Evolutionary conservation across 345 rosid species (phyloP), one percentile per base, ranked within the genome.

Genomic region (Rhodamnia argentea): DNA sequence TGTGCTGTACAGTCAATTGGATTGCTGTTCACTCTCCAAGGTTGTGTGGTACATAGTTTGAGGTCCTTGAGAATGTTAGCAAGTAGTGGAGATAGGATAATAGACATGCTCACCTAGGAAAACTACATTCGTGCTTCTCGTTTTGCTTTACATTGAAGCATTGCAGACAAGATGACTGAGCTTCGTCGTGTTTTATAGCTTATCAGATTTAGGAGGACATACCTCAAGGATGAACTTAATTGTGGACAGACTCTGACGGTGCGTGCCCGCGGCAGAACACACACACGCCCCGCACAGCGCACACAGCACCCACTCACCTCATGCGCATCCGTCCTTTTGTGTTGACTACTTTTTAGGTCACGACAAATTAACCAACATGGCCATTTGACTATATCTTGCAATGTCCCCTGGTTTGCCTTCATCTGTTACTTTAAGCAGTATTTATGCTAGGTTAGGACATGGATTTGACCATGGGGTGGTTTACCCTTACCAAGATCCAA

Each of bases 191-290:
- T 70, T 70, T 70, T 37, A 70, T 47, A 70, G 81, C 26, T 70
- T 70, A 40, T 37, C 81, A 9, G 24, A 55, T 55, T 55, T 55
- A 55, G 58, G 58, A 55, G 58, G 58, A 55, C 26, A 22, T 55
- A 55, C 8, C 58, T 70, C 47, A 70, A 70, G 47, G 81, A 37
- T 37, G 78, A 70, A 70, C 47, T 13, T 32, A 32, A 70, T 70
- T 4, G 78, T 70, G 47, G 47, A 18, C 26, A 10, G 13, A 70
- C 40, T 37, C 47, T 37, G 81, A 37, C 26, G 81, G 47, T 70
- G 47, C 3, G 0, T 18, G 13, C 24, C 18, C 0, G 0, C 2
- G 1, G 0, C 2, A 70, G 81, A 11, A 70, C 40, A 22, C 81
- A 2, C 78, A 18, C 47, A 18, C 18, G 1, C 12, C 16, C 55